phyloP scores from a whole-genome alignment of 257 asterid species.

The Capsicum baccatum region DNA sequence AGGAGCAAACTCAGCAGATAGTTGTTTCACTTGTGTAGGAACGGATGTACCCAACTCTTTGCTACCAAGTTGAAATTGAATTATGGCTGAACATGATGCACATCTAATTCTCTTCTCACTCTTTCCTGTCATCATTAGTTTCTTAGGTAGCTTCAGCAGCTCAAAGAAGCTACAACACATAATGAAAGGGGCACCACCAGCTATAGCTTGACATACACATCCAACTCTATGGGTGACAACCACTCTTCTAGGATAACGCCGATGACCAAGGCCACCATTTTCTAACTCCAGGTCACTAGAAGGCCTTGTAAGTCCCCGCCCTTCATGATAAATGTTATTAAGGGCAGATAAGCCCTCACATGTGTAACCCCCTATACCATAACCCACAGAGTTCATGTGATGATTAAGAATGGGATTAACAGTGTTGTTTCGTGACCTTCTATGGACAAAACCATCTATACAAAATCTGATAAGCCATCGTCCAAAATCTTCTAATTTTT shows the following conservation, averaged over 20 bases:
- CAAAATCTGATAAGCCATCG: conserved; percentile 53
- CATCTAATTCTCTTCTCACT: no score
- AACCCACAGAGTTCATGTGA: conserved; percentile 40
- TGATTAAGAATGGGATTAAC: conserved; percentile 43
- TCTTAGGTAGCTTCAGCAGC: no score
- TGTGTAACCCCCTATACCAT: conserved; percentile 42
- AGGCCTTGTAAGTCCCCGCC: conserved; percentile 49
- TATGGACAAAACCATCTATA: conserved; percentile 41
- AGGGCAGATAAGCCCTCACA: conserved; percentile 45
- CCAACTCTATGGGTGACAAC: conserved; percentile 47
- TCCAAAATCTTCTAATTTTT: conserved; percentile 56
- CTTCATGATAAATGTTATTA: conserved; percentile 44
- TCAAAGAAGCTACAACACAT: conserved; percentile 51
- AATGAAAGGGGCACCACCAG: conserved; percentile 88
- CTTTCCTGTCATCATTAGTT: no score
- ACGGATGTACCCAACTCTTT: no score
- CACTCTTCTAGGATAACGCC: conserved; percentile 50
- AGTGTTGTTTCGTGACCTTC: conserved; percentile 50
- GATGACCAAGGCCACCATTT: conserved; percentile 52
- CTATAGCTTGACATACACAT: conserved; percentile 54
- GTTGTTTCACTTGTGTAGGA: conserved; percentile 26
- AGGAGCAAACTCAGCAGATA: conserved; percentile 22
- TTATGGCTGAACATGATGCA: no score
- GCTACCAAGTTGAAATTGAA: no score
- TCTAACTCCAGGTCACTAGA: conserved; percentile 57